Evolutionary conservation across 768 basidiomycete genomes (phyloP), one percentile per base, ranked within the genome.

Genomic region (Gloeostereum incarnatum): DNA sequence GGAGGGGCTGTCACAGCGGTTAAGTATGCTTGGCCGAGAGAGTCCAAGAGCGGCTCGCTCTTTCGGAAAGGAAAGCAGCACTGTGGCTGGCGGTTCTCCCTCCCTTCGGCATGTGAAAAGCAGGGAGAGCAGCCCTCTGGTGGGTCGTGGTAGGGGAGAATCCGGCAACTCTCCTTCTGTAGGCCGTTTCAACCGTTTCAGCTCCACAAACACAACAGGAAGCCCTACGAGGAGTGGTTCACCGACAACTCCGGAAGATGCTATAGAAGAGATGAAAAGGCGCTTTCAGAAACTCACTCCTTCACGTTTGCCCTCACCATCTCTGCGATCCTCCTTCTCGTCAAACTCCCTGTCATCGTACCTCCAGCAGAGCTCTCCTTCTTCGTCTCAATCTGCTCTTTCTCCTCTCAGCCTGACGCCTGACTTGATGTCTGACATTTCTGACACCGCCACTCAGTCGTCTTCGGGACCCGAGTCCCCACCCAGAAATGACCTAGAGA

Each of bases 371-470:
- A 49, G 24, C 52, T 53, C 17, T 51, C 53, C 17, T 49, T 45
- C 16, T 42, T 51, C 36, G 23, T n/a, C n/a, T n/a, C n/a, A n/a
- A n/a, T n/a, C n/a, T 38, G 40, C 44, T 44, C 40, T 23, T 43
- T 47, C 23, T 41, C 40, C 29, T 36, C 23, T 19, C 26, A 36
- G 9, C 36, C 38, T 13, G 22, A 79, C 71, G 13, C 78, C 81
- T 3, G 77, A 78, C 37, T 57, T 81, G n/a, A 60, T 69, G 16
- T 66, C 69, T 14, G 81, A 82, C 49, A 60, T 63, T 39, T 81
- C 77, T 11, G 78, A 81, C 40, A 63, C 68, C 5, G 63, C 69
- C 10, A 75, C 75, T 2, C 64, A 69, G 38, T 78, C 69, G 3
- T 65, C 73, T 3, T 66, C 64, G 13, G 71, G 63, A 18, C 68